Conservation (phyloP, 2,329 filamentous ascomycete species). For the Ophiocordyceps camponoti-saundersi region DNA sequence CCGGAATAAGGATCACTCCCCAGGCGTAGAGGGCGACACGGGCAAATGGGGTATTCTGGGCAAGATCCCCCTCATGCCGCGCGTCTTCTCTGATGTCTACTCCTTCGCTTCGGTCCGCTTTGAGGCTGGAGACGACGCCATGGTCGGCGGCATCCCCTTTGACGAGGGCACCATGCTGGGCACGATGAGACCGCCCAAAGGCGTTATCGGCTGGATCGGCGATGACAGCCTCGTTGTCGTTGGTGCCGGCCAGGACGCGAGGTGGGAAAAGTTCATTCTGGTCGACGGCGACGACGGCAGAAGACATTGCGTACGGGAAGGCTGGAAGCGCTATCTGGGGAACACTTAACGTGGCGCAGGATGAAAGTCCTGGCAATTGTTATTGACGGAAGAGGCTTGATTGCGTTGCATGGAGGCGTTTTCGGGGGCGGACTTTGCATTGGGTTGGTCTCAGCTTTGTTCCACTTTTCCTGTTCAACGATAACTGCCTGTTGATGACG, state of each 20-base stretch:
- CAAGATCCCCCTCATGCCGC: constrained; percentile 69
- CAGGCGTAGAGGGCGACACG: constrained; percentile 26
- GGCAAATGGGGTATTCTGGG: constrained; percentile 78
- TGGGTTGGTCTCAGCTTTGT: not conserved
- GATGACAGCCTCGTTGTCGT: constrained; percentile 61
- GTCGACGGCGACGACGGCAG: constrained; percentile 51
- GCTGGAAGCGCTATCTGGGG: constrained; percentile 65
- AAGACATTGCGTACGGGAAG: constrained; percentile 49
- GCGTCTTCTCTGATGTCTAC: constrained; percentile 78
- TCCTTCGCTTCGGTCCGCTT: constrained; percentile 71
- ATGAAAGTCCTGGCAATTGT: not conserved
- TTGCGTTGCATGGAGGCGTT: not conserved
- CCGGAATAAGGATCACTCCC: constrained; percentile 16
- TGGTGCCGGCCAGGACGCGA: constrained; percentile 61
- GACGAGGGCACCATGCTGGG: constrained; percentile 28
- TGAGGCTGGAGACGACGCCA: constrained; percentile 61
- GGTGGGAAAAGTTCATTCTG: constrained; percentile 77
- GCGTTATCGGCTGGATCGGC: constrained; percentile 68
- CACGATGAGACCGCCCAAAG: constrained; percentile 52
- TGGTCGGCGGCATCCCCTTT: constrained; percentile 24
- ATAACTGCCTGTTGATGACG: not conserved
- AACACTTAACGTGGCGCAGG: constrained; percentile 10
- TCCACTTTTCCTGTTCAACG: constrained; percentile 2
- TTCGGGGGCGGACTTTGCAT: not conserved
- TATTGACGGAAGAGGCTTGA: not conserved